Evolutionary conservation across 768 basidiomycete species (phyloP).

Genomic region (Aureoboletus auriporus): DNA sequence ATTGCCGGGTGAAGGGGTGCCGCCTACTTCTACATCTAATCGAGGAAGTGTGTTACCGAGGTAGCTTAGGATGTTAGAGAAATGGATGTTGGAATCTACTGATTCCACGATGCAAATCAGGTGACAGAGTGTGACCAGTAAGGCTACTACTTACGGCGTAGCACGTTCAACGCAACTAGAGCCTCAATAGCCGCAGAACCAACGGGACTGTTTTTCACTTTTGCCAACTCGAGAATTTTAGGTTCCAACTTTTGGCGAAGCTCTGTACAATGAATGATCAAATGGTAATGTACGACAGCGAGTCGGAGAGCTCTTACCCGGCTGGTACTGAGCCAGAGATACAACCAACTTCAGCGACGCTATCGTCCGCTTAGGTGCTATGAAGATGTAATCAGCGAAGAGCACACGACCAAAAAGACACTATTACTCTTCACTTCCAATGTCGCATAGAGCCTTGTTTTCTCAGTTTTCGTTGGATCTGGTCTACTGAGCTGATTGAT

Average conservation of each 20-base stretch:
- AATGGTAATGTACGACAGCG: background rate
- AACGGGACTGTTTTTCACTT: background rate
- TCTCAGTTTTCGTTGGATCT: too few species aligned
- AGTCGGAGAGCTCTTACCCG: background rate
- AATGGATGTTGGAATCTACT: too few species aligned
- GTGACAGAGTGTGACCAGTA: background rate
- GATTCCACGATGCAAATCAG: too few species aligned
- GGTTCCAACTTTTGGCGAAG: background rate
- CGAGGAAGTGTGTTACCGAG: too few species aligned
- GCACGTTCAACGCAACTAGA: background rate
- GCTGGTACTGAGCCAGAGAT: background rate
- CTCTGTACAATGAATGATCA: background rate
- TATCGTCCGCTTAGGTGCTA: conserved; percentile 1
- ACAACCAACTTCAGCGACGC: conserved; percentile 2
- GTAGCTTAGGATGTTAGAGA: too few species aligned
- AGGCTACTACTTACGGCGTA: background rate
- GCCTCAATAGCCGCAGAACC: conserved; percentile 6
- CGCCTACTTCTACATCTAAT: too few species aligned
- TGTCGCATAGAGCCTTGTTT: background rate
- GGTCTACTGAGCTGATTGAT: background rate
- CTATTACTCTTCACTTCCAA: conserved; percentile 4
- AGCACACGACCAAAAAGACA: background rate
- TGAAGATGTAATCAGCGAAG: background rate
- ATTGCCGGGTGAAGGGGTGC: too few species aligned
- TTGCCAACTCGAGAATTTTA: background rate